Evolutionary conservation across 768 basidiomycete genomes (phyloP).

Genomic region (Boletellus ananiceps): DNA sequence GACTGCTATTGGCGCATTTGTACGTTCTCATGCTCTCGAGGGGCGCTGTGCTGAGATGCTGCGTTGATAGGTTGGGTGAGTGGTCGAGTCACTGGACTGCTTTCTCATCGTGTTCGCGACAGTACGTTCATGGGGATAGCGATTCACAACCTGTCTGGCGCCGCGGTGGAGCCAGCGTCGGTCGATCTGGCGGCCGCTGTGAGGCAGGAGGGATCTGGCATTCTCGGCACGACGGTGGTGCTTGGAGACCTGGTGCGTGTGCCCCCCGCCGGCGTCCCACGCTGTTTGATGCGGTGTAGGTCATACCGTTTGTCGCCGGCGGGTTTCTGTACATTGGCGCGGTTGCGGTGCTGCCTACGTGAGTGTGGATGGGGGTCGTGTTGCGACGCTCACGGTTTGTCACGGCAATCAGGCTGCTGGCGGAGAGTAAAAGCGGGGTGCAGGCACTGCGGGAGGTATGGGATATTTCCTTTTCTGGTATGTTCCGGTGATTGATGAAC

Average conservation of each 20-base stretch:
- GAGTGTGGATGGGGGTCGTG: constrained; percentile 33
- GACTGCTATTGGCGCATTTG: constrained; percentile 89
- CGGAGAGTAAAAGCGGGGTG: constrained; percentile 81
- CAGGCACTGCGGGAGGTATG: constrained; percentile 87
- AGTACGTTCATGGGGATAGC: constrained; percentile 88
- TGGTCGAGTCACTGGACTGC: constrained; percentile 1
- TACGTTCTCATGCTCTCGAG: constrained; percentile 32
- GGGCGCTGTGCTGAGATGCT: constrained; percentile 11
- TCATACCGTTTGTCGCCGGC: constrained; percentile 86
- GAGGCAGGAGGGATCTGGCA: constrained; percentile 66
- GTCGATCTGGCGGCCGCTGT: constrained; percentile 73
- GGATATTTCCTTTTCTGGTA: constrained; percentile 7
- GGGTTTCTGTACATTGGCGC: constrained; percentile 93
- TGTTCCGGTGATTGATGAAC: constrained; percentile 17
- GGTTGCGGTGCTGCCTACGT: constrained; percentile 89
- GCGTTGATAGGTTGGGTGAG: constrained; percentile 34
- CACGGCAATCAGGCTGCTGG: constrained; percentile 55
- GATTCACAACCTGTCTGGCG: constrained; percentile 70
- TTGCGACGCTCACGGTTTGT: constrained; percentile 8
- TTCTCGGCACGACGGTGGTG: constrained; percentile 80
- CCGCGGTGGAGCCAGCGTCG: constrained; percentile 36
- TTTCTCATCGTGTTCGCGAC: constrained; percentile 4
- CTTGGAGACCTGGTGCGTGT: constrained; percentile 73
- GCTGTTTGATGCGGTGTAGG: constrained; percentile 39
- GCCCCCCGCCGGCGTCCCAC: constrained; percentile 11